These are phyloP conservation scores for Penicillium pulvis DNA, from an alignment of 495 filamentous ascomycete species.

Conservation along the genomic window DNA sequence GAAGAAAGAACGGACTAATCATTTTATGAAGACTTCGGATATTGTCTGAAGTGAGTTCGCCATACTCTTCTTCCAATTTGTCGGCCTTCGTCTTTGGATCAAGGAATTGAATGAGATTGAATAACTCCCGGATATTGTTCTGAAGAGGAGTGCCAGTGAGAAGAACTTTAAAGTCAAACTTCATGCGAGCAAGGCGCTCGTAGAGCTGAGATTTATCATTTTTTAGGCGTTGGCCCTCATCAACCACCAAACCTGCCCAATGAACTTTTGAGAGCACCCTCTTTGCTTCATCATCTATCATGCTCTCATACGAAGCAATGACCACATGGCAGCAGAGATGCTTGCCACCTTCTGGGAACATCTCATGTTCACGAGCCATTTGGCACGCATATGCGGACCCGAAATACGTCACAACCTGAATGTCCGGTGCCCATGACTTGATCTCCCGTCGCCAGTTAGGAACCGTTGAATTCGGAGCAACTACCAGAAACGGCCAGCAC, in stretches of 20 bases:
- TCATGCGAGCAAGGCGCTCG: constrained; percentile 66
- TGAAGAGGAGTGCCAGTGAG: constrained; percentile 92
- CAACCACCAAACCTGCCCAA: constrained; percentile 90
- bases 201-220: constrained; percentile 88
- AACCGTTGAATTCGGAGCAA: constrained; percentile 92
- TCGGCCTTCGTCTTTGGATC: constrained; percentile 70
- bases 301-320: constrained; percentile 91
- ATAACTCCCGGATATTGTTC: constrained; percentile 91
- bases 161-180: constrained; percentile 76
- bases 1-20: constrained; percentile 80
- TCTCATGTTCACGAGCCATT: constrained; percentile 74
- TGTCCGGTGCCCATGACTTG: constrained; percentile 84
- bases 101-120: constrained; percentile 93
- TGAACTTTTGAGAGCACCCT: constrained; percentile 64
- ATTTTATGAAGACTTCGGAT: constrained; percentile 77
- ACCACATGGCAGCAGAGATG: constrained; percentile 84
- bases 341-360: constrained; percentile 66
- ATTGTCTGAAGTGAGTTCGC: constrained; percentile 73
- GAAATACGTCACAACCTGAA: constrained; percentile 90
- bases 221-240: constrained; percentile 96
- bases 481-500: constrained; percentile 90
- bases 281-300: constrained; percentile 65
- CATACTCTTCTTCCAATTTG: constrained; percentile 72
- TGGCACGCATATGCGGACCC: constrained; percentile 70
- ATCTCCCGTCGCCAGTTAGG: constrained; percentile 98